Conservation (phyloP, 139 green algal genomes). For the Desmodesmus armatus region DNA sequence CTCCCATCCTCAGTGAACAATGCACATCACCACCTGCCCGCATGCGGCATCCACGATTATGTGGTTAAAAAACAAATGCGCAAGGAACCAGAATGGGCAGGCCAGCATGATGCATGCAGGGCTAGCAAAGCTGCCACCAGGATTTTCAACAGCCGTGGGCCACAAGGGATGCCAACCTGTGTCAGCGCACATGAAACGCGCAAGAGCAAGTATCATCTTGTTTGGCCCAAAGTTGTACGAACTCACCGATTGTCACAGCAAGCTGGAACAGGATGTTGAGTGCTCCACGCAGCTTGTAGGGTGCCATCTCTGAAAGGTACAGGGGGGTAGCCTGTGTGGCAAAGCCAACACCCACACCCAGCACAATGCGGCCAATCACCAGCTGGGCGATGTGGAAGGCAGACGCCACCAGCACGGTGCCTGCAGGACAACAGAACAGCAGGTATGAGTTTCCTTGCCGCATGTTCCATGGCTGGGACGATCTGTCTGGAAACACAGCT, state of each 20-base stretch:
- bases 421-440: conserved; percentile 57
- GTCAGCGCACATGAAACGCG: too few relatives aligned
- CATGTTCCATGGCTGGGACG: too few relatives aligned
- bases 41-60: too few relatives aligned
- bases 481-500: conserved; percentile 60
- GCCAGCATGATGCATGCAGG: not conserved
- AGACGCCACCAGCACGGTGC: conserved; percentile 59
- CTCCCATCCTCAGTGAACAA: too few relatives aligned
- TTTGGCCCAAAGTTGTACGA: too few relatives aligned
- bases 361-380: conserved; percentile 73
- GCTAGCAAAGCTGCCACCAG: too few relatives aligned
- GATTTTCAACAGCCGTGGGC: too few relatives aligned
- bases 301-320: conserved; percentile 68
- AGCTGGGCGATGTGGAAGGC: conserved; percentile 74
- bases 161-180: too few relatives aligned
- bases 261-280: conserved; percentile 80
- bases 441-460: too few relatives aligned
- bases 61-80: too few relatives aligned
- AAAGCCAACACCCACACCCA: conserved; percentile 83
- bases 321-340: conserved; percentile 66
- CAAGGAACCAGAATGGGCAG: not conserved
- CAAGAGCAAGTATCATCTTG: too few relatives aligned
- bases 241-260: conserved; percentile 65
- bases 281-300: conserved; percentile 53
- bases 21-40: too few relatives aligned